These are phyloP conservation scores for Euryodendron excelsum DNA, from an alignment of 148 eudicot species.

Conservation along the genomic window DNA sequence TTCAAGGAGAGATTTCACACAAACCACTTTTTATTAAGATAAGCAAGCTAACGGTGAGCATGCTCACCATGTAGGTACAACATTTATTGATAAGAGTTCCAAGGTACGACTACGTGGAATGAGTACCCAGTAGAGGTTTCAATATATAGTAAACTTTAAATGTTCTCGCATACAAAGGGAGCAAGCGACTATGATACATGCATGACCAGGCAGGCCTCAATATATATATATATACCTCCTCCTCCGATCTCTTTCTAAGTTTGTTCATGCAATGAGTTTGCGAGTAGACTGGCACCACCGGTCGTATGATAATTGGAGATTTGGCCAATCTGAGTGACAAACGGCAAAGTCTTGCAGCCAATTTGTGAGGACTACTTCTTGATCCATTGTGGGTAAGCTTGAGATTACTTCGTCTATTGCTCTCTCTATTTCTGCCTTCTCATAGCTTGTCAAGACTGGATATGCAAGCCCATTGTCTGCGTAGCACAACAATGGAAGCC, in stretches of 20 bases:
- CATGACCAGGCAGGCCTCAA: background rate
- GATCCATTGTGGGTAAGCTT: slow-evolving; percentile 23
- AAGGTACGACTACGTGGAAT: too few species aligned
- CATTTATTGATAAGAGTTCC: too few species aligned
- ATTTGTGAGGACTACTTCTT: slow-evolving; percentile 30
- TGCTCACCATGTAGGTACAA: too few species aligned
- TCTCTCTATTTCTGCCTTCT: slow-evolving; percentile 30
- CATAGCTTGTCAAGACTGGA: slow-evolving; percentile 28
- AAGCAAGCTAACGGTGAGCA: too few species aligned
- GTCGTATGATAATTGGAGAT: slow-evolving; percentile 32
- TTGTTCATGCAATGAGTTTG: slow-evolving; percentile 9
- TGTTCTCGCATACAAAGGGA: background rate
- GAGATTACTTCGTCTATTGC: slow-evolving; percentile 29
- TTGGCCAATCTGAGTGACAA: slow-evolving; percentile 35
- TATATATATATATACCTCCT: too few species aligned
- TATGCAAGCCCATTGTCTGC: slow-evolving; percentile 29
- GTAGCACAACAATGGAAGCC: slow-evolving; percentile 35
- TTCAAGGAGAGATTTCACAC: too few species aligned
- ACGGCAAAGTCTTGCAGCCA: slow-evolving; percentile 35
- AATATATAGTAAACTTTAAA: background rate
- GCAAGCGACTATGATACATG: background rate
- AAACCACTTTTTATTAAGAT: too few species aligned
- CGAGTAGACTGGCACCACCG: slow-evolving; percentile 33
- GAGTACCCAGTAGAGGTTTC: too few species aligned
- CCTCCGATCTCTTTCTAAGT: too few species aligned